Evolutionary conservation across 768 basidiomycete species (phyloP), one percentile per base, ranked within the genome.

Genomic region (Auricularia sp.): DNA sequence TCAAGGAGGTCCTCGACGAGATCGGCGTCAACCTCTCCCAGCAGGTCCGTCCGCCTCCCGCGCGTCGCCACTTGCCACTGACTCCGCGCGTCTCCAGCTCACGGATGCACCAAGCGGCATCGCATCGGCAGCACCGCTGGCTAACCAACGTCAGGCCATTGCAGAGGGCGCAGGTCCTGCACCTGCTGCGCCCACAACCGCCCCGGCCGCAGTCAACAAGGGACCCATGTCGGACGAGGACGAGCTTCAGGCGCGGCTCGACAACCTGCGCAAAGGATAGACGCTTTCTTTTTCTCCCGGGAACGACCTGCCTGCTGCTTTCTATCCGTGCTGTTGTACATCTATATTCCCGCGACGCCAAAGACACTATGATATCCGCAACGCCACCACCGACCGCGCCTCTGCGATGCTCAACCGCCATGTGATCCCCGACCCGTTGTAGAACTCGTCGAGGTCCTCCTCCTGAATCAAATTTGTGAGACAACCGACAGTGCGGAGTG

Each of bases 1-100:
- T 99, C 69, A 93, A 89, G 72, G 87, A 98, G 75, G 96, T 99
- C 61, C 78, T 99, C 60, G 97, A 98, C 68, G 97, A 98, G 79
- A 97, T 99, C 65, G 97, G 97, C 39, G 89, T 99, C 63, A 83
- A 82, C 66, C 80, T 98, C 65, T 90, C 90, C 2, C 97, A 98
- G 75, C 86, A 91, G 76, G 90, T 87, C 70, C 67, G 74, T 64
- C 35, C 58, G 44, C 35, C 60, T 43, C 34, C 61, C 33, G 65
- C 58, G 42, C 29, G 34, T 42, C 39, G 39, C 33, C 42, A 21
- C 36, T 11, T 74, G 68, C 67, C 62, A 36, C 65, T 23, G 64
- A 61, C 43, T 36, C 54, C 51, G 51, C 29, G 10, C 43, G 8
- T 14, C 51, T 62, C 10, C 71, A 97, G 93, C 84, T 97, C 63